Base-by-base conservation (phyloP, 257 asterid genomes). In the Jacaranda mimosifolia region DNA sequence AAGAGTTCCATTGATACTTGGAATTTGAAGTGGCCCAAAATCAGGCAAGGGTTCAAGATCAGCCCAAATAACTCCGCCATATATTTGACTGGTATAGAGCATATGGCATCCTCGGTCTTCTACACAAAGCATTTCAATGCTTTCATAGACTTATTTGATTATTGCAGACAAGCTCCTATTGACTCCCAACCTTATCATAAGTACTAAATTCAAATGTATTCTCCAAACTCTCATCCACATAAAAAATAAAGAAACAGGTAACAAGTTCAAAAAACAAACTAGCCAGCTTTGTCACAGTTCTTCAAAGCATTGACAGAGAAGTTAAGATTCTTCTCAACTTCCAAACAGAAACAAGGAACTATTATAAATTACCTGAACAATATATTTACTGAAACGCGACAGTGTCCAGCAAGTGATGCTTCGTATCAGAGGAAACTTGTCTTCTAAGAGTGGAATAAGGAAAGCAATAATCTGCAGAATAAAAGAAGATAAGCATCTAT, bases 341-440 rank as follows among this genome's bases (percentile, higher is more conserved):
- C 39, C 48, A 59, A 63, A 15, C 21, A 51, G 51, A 75, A 72
- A 64, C 36, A 72, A 73, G 45, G 35, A 72, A 36, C 42, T 36
- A 38, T 15, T 7, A 77, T 71, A 17, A 60, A 85, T 87, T 85
- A 94, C 99, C 96, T 94, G 97, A 73, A 96, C 94, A 79, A 94
- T 86, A 85, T 84, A 96, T 79, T 90, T 96, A 88, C 99, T 96
- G 91, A 94, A 96, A 68, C 99, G 97, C 35, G 99, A 96, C 35
- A 96, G 86, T 12, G 99, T 93, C 99, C 99, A 96, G 70, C 99
- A 96, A 79, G 98, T 86, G 82, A 96, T 96, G 87, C 99, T 96
- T 79, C 99, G 91, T 77, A 94, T 96, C 72, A 96, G 84, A 77
- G 98, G 99, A 82, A 88, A 93, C 81, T 96, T 94, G 85, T 96